A percentile compares a stretch with the other conserved stretches of the same genome.
phyloP scores from a whole-genome alignment of 306 rosid genomes.

The Lathyrus aphaca region DNA sequence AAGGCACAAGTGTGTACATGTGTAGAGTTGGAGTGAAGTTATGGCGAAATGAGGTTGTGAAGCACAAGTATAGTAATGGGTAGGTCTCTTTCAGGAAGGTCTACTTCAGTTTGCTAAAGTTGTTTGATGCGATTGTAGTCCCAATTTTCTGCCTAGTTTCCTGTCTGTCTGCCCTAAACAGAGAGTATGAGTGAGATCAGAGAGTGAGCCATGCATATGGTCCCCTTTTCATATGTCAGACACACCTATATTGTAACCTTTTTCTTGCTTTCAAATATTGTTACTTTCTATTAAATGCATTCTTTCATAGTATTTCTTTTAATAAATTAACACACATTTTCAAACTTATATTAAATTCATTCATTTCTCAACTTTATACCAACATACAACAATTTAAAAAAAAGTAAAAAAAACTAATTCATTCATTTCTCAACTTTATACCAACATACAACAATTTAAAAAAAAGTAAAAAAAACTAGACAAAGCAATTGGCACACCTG shows the following conservation, averaged over 20 bases:
- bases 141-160: conserved; percentile 56
- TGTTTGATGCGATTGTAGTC: conserved; percentile 57
- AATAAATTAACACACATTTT: no score
- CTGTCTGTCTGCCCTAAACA: conserved; percentile 57
- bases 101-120: conserved; percentile 64
- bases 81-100: conserved; percentile 47
- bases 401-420: no score
- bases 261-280: conserved; percentile 27
- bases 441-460: no score
- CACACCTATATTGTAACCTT: conserved; percentile 33
- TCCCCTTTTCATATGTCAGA: conserved; percentile 52
- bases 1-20: background rate
- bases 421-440: no score
- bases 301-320: background rate
- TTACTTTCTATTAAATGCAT: conserved; percentile 37
- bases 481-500: no score
- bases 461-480: no score
- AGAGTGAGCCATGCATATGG: conserved; percentile 43
- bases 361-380: no score
- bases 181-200: conserved; percentile 39
- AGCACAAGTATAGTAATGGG: conserved; percentile 40
- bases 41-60: conserved; percentile 39
- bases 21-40: conserved; percentile 32
- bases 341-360: no score
- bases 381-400: no score